phyloP scores from a whole-genome alignment of 306 rosid species.

The Acacia crassicarpa region DNA sequence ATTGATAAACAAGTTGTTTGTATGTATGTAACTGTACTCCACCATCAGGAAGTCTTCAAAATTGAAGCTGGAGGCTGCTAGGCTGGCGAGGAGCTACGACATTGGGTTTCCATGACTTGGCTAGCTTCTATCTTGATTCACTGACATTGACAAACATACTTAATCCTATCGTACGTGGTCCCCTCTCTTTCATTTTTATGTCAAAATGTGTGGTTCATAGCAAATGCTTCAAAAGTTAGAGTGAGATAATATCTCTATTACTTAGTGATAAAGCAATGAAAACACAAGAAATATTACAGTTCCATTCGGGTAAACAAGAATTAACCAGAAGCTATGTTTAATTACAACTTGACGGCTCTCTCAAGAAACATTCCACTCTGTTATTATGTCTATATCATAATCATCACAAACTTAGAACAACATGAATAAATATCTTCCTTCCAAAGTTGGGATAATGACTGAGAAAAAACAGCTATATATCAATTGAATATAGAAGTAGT shows the following conservation, averaged over 20 bases:
- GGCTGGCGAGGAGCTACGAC: not conserved
- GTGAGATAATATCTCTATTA: not conserved
- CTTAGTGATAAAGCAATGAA: not conserved
- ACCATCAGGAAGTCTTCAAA: not conserved
- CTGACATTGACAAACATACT: not conserved
- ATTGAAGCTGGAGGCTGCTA: not conserved
- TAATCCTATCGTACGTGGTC: constrained; percentile 1
- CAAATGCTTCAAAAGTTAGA: not conserved
- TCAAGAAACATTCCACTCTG: not conserved
- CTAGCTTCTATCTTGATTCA: not conserved
- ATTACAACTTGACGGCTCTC: not conserved
- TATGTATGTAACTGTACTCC: not conserved
- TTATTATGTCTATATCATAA: not conserved
- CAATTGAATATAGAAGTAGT: not conserved
- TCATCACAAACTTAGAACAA: not conserved
- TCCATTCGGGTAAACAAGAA: not conserved
- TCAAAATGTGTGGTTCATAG: not conserved
- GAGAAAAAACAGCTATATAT: too few species aligned
- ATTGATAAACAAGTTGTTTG: not conserved
- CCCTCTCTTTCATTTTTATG: not conserved
- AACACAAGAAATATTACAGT: not conserved
- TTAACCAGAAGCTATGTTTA: not conserved
- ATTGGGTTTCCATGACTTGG: not conserved
- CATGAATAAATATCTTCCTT: not conserved
- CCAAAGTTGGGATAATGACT: not conserved